Percentiles rank a stretch among this genome's conserved stretches.
phyloP scores from a whole-genome alignment of 2,329 filamentous ascomycete species.

The Epichloe typhina region DNA sequence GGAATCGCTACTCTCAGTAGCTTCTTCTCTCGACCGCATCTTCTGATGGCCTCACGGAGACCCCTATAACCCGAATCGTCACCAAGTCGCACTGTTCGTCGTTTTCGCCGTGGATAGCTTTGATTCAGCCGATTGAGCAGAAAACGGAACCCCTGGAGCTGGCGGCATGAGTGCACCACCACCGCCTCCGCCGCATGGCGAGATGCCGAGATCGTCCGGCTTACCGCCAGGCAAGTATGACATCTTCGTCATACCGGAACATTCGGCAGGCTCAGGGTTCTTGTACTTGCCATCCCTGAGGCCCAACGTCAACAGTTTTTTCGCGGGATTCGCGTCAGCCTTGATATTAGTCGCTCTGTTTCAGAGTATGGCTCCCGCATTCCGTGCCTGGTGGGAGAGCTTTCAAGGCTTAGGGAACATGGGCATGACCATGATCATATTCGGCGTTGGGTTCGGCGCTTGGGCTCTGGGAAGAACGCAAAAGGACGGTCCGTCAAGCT shows the following conservation, averaged over 20 bases:
- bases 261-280: constrained; percentile 79
- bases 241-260: constrained; percentile 91
- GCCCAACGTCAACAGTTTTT: constrained; percentile 79
- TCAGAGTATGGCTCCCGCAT: constrained; percentile 57
- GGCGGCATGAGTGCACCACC: constrained; percentile 49
- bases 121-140: neutral
- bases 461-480: constrained; percentile 47
- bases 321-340: constrained; percentile 71
- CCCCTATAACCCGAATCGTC: constrained; percentile 11
- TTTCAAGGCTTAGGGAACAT: constrained; percentile 60
- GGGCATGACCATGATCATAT: constrained; percentile 57
- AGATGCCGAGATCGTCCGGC: constrained; percentile 55
- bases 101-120: neutral
- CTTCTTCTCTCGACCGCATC: neutral
- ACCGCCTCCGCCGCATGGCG: constrained; percentile 76
- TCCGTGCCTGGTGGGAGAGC: constrained; percentile 59
- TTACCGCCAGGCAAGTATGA: constrained; percentile 87
- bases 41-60: constrained; percentile 18
- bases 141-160: neutral
- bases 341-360: constrained; percentile 61
- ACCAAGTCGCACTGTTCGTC: neutral
- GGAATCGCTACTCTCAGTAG: constrained; percentile 6
- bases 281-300: constrained; percentile 85
- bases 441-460: constrained; percentile 61
- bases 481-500: constrained; percentile 14